Conservation (phyloP, 495 filamentous ascomycete genomes). For the Tuber microsphaerosporum region DNA sequence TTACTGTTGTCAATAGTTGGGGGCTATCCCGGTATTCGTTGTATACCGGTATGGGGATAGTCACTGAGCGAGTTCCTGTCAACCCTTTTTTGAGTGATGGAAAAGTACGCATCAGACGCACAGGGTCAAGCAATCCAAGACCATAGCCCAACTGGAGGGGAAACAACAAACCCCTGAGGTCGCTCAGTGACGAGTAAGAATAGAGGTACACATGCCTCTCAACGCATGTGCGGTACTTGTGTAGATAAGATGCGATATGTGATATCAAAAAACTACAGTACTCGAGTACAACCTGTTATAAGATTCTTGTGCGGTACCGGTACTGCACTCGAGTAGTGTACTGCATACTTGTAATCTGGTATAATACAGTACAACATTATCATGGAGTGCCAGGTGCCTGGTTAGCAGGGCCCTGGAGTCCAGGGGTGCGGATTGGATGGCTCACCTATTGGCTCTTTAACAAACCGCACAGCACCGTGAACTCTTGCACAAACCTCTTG, state of each 20-base stretch:
- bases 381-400: not conserved
- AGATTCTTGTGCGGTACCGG: not conserved
- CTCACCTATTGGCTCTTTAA: not conserved
- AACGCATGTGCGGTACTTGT: not conserved
- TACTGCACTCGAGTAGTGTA: no score
- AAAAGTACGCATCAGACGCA: not conserved
- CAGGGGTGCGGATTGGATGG: not conserved
- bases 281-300: not conserved
- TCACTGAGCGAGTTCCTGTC: conserved; percentile 1
- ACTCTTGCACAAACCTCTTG: not conserved
- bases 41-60: not conserved
- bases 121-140: not conserved
- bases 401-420: not conserved
- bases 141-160: not conserved
- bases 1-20: not conserved
- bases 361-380: not conserved
- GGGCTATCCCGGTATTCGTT: not conserved
- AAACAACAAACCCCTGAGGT: not conserved
- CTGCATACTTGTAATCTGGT: no score
- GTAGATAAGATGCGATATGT: conserved; percentile 3
- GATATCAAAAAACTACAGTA: not conserved
- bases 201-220: not conserved
- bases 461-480: not conserved
- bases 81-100: not conserved
- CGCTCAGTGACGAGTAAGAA: not conserved